A percentile compares a stretch with the other conserved stretches of the same genome.
phyloP scores from a whole-genome alignment of 805 yeast species.

The Candida rishiriensis region DNA sequence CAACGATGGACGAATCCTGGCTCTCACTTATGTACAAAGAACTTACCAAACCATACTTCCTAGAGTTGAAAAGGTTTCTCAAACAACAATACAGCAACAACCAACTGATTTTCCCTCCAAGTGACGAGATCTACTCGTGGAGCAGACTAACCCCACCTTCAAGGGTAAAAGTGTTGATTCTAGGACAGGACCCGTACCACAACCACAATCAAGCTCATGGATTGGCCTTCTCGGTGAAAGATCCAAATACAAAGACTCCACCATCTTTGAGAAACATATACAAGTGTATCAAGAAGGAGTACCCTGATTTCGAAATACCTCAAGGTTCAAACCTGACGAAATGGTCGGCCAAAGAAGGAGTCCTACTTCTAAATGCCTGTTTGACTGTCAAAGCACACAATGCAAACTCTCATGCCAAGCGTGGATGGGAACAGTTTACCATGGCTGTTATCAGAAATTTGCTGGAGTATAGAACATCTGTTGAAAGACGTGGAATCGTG shows the following conservation, averaged over 20 bases:
- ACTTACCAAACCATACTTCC: slow-evolving; percentile 79
- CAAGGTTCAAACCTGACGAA: slow-evolving; percentile 62
- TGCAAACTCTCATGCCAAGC: slow-evolving; percentile 86
- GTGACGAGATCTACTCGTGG: slow-evolving; percentile 83
- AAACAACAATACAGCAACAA: slow-evolving; percentile 35
- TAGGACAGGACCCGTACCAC: slow-evolving; percentile 98
- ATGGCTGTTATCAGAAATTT: slow-evolving; percentile 57
- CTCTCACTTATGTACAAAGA: slow-evolving; percentile 62
- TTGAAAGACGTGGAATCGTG: slow-evolving; percentile 49
- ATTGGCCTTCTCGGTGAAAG: slow-evolving; percentile 83
- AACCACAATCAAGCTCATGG: slow-evolving; percentile 94
- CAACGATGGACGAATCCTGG: slow-evolving; percentile 76
- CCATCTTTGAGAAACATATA: slow-evolving; percentile 85
- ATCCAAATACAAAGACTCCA: slow-evolving; percentile 78
- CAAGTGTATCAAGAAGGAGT: slow-evolving; percentile 64
- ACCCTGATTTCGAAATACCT: slow-evolving; percentile 65
- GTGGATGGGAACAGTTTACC: slow-evolving; percentile 93
- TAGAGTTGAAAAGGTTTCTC: slow-evolving; percentile 65
- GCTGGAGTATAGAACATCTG: slow-evolving; percentile 41
- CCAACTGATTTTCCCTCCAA: slow-evolving; percentile 71
- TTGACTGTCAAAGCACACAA: slow-evolving; percentile 89
- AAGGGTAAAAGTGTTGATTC: slow-evolving; percentile 67
- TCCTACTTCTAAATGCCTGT: slow-evolving; percentile 79
- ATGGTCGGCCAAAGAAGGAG: slow-evolving; percentile 83
- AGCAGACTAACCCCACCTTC: slow-evolving; percentile 76